A percentile compares a stretch with the other conserved stretches of the same genome.
phyloP scores from a whole-genome alignment of 164 flowering plant species.

The Akebia trifoliata region DNA sequence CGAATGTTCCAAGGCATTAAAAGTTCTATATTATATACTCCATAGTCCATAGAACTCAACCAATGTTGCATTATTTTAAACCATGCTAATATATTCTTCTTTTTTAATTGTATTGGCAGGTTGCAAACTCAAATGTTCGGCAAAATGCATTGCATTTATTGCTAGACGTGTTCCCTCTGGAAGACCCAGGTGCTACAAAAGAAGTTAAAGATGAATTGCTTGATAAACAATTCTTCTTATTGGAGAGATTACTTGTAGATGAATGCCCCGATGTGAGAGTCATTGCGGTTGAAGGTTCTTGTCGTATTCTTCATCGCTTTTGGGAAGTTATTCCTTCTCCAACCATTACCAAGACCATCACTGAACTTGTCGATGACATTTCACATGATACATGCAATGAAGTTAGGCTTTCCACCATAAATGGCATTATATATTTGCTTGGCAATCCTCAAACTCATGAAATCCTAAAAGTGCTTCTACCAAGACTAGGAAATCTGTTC shows the following conservation, averaged over 20 bases:
- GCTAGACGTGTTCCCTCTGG: constrained; percentile 90
- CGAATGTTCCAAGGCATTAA: too few relatives aligned
- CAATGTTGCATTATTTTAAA: not conserved
- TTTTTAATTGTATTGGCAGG: constrained; percentile 42
- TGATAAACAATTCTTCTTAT: constrained; percentile 69
- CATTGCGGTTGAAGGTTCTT: constrained; percentile 90
- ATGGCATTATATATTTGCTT: constrained; percentile 77
- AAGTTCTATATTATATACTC: not conserved
- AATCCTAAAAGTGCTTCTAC: constrained; percentile 84
- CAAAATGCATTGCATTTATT: constrained; percentile 88
- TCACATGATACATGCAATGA: constrained; percentile 57
- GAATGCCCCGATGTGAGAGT: constrained; percentile 83
- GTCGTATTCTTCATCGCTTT: constrained; percentile 77
- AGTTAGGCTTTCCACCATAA: constrained; percentile 75
- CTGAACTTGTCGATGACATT: constrained; percentile 67
- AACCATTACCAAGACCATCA: constrained; percentile 61
- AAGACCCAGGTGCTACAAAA: constrained; percentile 91
- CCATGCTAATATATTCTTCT: not conserved
- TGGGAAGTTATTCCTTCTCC: constrained; percentile 94
- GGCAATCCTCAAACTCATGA: constrained; percentile 95
- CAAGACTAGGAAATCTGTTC: constrained; percentile 71
- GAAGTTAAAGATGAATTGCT: constrained; percentile 72
- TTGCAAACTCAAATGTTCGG: constrained; percentile 93
- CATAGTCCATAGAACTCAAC: not conserved
- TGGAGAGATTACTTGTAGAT: constrained; percentile 74